These are phyloP conservation scores for Rhinocladiella similis DNA, from an alignment of 2,329 filamentous ascomycete species.

Conservation along the genomic window DNA sequence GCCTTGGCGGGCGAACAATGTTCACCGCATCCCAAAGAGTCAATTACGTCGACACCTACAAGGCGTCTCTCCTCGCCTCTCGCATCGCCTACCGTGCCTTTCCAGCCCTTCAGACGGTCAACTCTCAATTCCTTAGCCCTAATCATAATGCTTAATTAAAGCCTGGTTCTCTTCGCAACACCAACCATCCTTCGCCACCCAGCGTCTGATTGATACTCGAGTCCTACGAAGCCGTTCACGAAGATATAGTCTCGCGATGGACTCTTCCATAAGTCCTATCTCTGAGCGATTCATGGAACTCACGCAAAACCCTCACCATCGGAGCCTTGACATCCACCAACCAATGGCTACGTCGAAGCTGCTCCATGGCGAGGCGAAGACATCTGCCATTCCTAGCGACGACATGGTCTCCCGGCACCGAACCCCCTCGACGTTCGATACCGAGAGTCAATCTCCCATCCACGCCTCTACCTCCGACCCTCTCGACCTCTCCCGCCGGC, in stretches of 20 bases:
- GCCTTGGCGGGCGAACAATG: too few species aligned
- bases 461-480: conserved; percentile 72
- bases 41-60: too few species aligned
- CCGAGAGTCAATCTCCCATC: conserved; percentile 53
- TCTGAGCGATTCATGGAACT: conserved; percentile 23
- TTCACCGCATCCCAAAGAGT: too few species aligned
- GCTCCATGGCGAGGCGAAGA: conserved; percentile 26
- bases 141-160: too few species aligned
- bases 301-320: conserved; percentile 21
- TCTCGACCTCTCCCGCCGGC: conserved; percentile 71
- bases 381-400: conserved; percentile 24
- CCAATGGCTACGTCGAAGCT: conserved; percentile 4
- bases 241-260: background rate
- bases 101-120: too few species aligned
- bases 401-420: conserved; percentile 24
- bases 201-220: too few species aligned
- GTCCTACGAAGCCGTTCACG: too few species aligned
- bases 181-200: too few species aligned
- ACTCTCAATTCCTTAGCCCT: too few species aligned
- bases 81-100: too few species aligned
- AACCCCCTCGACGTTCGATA: conserved; percentile 37
- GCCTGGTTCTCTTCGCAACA: too few species aligned
- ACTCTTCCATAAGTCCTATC: background rate
- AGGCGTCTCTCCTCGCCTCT: too few species aligned
- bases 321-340: conserved; percentile 6